Percentiles rank a stretch among this genome's conserved stretches.
These are phyloP conservation scores for Fusarium pseudocircinatum DNA, from an alignment of 2,329 filamentous ascomycete species.

Conservation along the genomic window DNA sequence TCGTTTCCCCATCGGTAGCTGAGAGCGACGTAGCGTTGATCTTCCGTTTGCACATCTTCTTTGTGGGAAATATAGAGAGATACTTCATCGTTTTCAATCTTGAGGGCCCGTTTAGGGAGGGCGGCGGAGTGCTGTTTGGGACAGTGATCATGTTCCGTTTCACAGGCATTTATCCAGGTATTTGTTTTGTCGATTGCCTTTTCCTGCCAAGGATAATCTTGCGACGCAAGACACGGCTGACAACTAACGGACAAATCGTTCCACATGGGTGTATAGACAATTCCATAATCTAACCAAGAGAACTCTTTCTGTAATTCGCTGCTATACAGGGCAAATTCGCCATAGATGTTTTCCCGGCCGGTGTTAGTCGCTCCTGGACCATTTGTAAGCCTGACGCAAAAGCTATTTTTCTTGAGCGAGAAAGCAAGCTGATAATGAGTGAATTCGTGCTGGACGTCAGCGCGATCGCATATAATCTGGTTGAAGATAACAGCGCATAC, in stretches of 20 bases:
- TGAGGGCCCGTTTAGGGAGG: neutral
- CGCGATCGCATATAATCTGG: neutral
- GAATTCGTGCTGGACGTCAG: neutral
- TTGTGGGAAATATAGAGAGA: fast-evolving
- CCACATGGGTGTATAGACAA: neutral
- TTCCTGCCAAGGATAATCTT: neutral
- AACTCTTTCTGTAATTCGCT: neutral
- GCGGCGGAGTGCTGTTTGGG: fast-evolving
- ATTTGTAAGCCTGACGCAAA: neutral
- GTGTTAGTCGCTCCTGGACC: fast-evolving
- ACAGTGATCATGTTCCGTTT: neutral
- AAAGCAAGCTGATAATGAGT: neutral
- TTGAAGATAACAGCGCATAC: neutral
- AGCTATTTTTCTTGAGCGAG: fast-evolving
- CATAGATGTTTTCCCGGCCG: neutral
- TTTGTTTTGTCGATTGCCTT: neutral
- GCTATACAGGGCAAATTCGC: neutral
- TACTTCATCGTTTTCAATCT: fast-evolving
- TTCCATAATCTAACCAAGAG: neutral
- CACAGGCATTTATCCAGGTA: neutral
- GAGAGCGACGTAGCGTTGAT: neutral
- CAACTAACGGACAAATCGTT: fast-evolving
- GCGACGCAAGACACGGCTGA: neutral
- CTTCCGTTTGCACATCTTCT: fast-evolving
- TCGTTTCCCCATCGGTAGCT: neutral